Evolutionary conservation across 208 protist species (phyloP).

Genomic region (Acanthamoeba triangularis): DNA sequence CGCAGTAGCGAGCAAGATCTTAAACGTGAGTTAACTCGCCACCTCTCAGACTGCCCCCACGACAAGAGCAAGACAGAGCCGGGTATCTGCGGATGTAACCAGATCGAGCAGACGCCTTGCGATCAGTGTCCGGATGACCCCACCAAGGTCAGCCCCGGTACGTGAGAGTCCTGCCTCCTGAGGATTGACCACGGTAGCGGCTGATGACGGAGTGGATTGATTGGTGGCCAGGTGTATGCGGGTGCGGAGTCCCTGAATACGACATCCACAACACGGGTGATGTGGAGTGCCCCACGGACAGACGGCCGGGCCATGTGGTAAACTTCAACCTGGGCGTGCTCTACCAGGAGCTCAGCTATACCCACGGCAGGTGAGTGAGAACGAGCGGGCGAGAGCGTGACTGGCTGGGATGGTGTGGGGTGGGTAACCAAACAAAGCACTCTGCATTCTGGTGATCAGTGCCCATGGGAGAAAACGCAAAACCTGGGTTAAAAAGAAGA

Average conservation of each 20-base stretch:
- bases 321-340: background rate
- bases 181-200: background rate
- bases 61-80: background rate
- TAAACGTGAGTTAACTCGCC: background rate
- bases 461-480: too few species aligned
- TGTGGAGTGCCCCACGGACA: background rate
- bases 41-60: background rate
- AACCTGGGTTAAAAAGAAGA: background rate
- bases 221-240: background rate
- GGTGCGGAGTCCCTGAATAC: background rate
- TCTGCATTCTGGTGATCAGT: too few species aligned
- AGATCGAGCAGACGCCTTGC: conserved; percentile 1
- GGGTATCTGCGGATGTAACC: background rate
- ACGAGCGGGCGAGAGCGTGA: background rate
- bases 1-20: too few species aligned
- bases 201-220: background rate
- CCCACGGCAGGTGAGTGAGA: background rate
- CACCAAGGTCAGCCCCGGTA: background rate
- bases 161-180: background rate
- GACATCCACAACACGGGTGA: conserved; percentile 12
- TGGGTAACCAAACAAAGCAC: background rate
- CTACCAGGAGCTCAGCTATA: background rate
- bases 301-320: background rate
- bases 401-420: too few species aligned
- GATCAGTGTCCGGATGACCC: conserved; percentile 31